Conservation (phyloP, 1,139 yeast genomes). For the Lodderomyces margitis region DNA sequence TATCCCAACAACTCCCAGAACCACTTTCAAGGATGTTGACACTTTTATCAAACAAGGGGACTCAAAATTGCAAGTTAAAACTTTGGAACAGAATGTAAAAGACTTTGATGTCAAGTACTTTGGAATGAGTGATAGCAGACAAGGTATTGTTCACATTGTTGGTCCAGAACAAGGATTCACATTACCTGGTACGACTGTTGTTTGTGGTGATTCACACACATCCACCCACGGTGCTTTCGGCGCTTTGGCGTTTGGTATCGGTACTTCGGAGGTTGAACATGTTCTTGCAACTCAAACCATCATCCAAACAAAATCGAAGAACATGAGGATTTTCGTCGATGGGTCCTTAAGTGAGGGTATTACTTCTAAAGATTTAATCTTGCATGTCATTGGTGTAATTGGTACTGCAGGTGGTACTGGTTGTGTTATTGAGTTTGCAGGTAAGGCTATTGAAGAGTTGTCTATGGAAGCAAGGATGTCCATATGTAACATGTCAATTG, state of each 20-base stretch:
- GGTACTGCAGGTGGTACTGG: conserved; percentile 99
- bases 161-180: conserved; percentile 99
- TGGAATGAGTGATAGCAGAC: conserved; percentile 92
- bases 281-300: conserved; percentile 96
- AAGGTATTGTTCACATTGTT: conserved; percentile 96
- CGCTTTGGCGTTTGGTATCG: conserved; percentile 96
- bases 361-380: conserved; percentile 90
- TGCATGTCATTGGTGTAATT: conserved; percentile 92
- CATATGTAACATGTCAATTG: conserved; percentile 87
- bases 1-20: conserved; percentile 88
- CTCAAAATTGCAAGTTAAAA: conserved; percentile 86
- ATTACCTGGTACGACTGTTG: conserved; percentile 96
- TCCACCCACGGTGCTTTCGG: conserved; percentile 99
- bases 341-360: conserved; percentile 86
- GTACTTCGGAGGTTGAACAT: conserved; percentile 98
- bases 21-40: conserved; percentile 65
- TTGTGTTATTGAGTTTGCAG: conserved; percentile 92
- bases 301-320: conserved; percentile 90
- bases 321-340: conserved; percentile 83
- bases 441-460: conserved; percentile 83
- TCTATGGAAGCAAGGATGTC: conserved; percentile 99
- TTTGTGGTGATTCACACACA: conserved; percentile 98
- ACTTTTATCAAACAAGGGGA: conserved; percentile 90
- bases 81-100: conserved; percentile 89
- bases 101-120: conserved; percentile 87